phyloP scores from a whole-genome alignment of 176 grass and related monocot genomes.

The Oryza officinalis region DNA sequence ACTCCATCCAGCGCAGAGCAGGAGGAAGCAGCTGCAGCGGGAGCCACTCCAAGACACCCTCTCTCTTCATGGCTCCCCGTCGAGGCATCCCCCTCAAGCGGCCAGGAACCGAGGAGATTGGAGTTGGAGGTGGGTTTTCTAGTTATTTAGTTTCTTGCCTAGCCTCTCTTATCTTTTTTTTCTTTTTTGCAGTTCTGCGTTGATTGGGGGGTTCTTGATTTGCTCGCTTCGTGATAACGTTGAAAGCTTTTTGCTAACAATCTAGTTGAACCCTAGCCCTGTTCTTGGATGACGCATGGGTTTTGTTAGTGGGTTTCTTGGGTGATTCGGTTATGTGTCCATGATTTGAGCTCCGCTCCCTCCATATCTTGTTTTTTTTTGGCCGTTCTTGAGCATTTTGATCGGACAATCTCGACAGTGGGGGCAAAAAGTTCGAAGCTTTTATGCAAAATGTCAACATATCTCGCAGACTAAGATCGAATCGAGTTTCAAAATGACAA shows the following conservation, averaged over 20 bases:
- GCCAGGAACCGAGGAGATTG: neutral
- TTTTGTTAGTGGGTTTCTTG: neutral
- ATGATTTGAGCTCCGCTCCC: constrained; percentile 1
- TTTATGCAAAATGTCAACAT: neutral
- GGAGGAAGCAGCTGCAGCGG: too few relatives aligned
- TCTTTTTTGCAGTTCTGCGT: neutral
- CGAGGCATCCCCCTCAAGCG: neutral
- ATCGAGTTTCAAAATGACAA: neutral
- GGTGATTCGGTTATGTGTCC: neutral
- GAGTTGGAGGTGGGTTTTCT: neutral
- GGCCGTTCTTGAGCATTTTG: neutral
- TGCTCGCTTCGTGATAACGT: neutral
- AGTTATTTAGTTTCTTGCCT: neutral
- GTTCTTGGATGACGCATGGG: neutral
- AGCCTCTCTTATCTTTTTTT: neutral
- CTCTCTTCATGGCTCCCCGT: neutral
- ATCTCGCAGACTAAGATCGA: neutral
- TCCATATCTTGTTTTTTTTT: constrained; percentile 23
- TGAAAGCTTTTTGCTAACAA: neutral
- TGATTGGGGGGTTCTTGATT: constrained; percentile 41
- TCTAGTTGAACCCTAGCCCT: neutral
- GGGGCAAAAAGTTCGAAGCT: neutral
- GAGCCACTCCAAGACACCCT: too few relatives aligned
- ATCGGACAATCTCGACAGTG: neutral
- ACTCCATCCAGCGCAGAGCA: too few relatives aligned